phyloP scores from a whole-genome alignment of 139 green algal genomes.

The Chlamydomonas schloesseri region DNA sequence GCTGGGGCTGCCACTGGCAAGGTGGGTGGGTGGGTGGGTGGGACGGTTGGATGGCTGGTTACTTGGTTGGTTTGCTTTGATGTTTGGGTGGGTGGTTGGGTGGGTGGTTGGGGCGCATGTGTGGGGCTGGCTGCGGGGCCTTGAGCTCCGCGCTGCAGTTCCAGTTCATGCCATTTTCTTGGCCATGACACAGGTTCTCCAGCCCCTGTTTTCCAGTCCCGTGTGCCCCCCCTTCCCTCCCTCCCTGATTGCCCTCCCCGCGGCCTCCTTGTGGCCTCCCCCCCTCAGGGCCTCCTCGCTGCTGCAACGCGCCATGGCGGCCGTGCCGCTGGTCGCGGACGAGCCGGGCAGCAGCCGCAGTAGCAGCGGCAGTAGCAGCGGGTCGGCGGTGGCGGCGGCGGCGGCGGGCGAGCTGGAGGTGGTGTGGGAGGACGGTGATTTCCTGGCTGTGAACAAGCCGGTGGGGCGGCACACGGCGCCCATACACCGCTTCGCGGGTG shows the following conservation, averaged over 20 bases:
- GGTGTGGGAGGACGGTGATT: conserved; percentile 80
- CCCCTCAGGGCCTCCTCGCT: background rate
- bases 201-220: background rate
- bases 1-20: conserved; percentile 20
- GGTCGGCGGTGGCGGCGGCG: background rate
- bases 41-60: background rate
- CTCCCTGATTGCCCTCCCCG: background rate
- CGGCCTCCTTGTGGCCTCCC: background rate
- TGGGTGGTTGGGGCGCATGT: background rate
- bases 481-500: conserved; percentile 69
- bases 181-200: background rate
- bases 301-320: conserved; percentile 61
- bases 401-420: conserved; percentile 47
- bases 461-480: conserved; percentile 76
- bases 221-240: background rate
- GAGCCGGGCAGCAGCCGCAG: background rate
- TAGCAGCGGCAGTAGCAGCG: background rate
- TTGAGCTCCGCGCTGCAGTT: background rate
- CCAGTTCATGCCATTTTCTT: background rate
- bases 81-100: background rate
- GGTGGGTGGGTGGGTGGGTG: background rate
- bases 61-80: background rate
- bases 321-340: conserved; percentile 73
- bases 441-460: conserved; percentile 90
- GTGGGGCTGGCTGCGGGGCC: background rate